phyloP scores from a whole-genome alignment of 768 basidiomycete genomes.

The Podaxis rugospora region DNA sequence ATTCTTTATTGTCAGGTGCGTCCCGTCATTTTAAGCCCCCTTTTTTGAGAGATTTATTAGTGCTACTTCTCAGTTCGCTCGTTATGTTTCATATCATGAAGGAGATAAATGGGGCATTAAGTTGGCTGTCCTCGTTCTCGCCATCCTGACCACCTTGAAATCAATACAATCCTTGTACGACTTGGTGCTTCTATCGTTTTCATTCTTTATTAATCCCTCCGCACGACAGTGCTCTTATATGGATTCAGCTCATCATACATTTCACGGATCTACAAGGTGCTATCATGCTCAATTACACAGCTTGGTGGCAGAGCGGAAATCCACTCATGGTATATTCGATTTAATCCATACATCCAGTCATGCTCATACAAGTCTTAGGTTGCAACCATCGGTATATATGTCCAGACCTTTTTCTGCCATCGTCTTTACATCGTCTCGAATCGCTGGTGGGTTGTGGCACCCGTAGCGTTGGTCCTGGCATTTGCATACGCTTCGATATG shows the following conservation, averaged over 20 bases:
- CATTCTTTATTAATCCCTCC: not conserved
- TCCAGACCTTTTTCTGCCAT: constrained; percentile 27
- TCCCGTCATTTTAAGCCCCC: not conserved
- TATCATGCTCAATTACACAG: constrained; percentile 23
- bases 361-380: constrained; percentile 16
- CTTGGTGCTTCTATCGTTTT: not conserved
- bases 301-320: constrained; percentile 29
- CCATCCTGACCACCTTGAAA: constrained; percentile 24
- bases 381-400: constrained; percentile 26
- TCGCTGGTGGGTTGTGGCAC: constrained; percentile 18
- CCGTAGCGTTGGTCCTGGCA: constrained; percentile 18
- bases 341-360: not conserved
- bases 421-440: constrained; percentile 26
- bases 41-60: not conserved
- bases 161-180: constrained; percentile 27
- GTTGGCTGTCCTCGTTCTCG: constrained; percentile 20
- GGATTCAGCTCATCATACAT: constrained; percentile 25
- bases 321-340: constrained; percentile 21
- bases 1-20: constrained; percentile 26
- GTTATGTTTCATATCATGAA: constrained; percentile 21
- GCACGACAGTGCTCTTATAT: constrained; percentile 21
- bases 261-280: constrained; percentile 26
- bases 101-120: constrained; percentile 19
- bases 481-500: constrained; percentile 25
- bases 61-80: constrained; percentile 18